A percentile compares a stretch with the other conserved stretches of the same genome.
These are phyloP conservation scores for Arctium lappa DNA, from an alignment of 129 eudicot genomes.

Conservation along the genomic window DNA sequence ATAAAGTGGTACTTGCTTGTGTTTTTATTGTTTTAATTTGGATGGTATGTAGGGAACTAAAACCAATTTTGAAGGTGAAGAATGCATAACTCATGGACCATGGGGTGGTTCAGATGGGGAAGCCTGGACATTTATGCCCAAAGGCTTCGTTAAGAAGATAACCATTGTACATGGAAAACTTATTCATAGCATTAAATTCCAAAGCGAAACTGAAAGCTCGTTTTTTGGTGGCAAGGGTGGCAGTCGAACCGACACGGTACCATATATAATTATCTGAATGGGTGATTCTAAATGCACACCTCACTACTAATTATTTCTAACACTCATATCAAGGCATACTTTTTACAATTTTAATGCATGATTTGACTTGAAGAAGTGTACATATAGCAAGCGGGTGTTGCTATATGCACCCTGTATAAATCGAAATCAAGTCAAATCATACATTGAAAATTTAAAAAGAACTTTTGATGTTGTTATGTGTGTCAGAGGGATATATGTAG, in stretches of 20 bases:
- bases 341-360: no score
- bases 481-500: no score
- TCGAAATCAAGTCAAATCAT: no score
- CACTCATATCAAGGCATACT: no score
- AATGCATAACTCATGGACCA: constrained; percentile 11
- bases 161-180: neutral
- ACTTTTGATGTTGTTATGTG: no score
- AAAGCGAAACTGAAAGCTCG: neutral
- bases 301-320: no score
- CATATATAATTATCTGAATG: no score
- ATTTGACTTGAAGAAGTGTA: no score
- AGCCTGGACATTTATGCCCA: neutral
- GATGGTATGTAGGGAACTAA: neutral
- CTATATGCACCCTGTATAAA: no score
- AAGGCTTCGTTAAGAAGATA: neutral
- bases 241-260: neutral
- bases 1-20: neutral
- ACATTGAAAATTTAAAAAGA: no score
- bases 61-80: neutral
- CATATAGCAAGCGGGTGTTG: no score
- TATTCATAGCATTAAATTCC: neutral
- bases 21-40: neutral
- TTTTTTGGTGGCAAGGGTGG: neutral
- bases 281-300: no score
- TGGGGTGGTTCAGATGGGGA: constrained; percentile 16